Percentiles rank a stretch among this genome's conserved stretches.
Evolutionary conservation across 2,329 filamentous ascomycete genomes (phyloP).

Genomic region (Colletotrichum siamense): DNA sequence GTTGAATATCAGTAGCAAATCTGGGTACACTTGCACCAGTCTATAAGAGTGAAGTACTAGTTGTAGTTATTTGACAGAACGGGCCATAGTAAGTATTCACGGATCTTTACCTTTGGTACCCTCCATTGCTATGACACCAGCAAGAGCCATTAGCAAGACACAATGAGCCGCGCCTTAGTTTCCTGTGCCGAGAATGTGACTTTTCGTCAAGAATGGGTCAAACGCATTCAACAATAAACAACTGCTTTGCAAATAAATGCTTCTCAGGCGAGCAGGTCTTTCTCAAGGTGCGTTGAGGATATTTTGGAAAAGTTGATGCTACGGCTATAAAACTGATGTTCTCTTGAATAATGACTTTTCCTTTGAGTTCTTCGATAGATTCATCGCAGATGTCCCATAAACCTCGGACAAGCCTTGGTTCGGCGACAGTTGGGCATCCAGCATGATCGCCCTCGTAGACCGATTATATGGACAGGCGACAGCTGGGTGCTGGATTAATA

Average conservation of each 20-base stretch:
- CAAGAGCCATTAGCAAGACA: background rate
- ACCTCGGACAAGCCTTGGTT: background rate
- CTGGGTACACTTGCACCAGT: background rate
- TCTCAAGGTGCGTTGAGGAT: background rate
- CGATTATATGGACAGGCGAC: background rate
- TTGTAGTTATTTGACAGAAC: background rate
- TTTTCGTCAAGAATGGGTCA: background rate
- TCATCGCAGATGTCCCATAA: background rate
- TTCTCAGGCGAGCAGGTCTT: background rate
- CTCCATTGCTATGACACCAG: background rate
- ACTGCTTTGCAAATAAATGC: background rate
- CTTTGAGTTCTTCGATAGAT: background rate
- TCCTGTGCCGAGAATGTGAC: background rate
- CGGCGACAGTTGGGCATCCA: background rate
- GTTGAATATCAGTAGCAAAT: background rate
- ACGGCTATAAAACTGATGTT: background rate
- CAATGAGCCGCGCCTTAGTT: background rate
- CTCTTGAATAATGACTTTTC: background rate
- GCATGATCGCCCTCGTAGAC: background rate
- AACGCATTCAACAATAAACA: background rate
- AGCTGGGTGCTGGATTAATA: background rate
- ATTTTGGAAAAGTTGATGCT: background rate
- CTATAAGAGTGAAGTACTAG: accelerated
- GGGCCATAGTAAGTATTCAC: background rate
- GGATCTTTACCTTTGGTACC: background rate